Conservation (phyloP, 2,329 filamentous ascomycete genomes). For the Leptographium wingfieldii region DNA sequence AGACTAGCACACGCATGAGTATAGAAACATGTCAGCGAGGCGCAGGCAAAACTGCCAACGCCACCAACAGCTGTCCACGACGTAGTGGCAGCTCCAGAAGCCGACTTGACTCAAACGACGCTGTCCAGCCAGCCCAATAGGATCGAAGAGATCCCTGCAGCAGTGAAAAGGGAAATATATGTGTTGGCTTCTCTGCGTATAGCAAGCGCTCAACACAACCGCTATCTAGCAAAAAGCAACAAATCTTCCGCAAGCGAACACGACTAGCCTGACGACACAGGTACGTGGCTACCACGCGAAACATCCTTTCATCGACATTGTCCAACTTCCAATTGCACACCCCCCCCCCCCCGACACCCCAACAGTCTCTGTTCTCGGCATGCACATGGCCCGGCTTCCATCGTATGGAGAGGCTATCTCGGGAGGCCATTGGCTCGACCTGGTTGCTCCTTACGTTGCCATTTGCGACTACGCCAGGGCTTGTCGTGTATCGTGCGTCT, state of each 20-base stretch:
- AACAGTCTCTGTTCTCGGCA: background rate
- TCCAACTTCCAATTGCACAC: background rate
- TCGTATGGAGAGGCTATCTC: constrained; percentile 40
- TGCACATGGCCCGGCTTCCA: constrained; percentile 27
- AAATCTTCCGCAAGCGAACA: too few species aligned
- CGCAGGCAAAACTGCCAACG: too few species aligned
- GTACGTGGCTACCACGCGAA: background rate
- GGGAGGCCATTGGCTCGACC: constrained; percentile 33
- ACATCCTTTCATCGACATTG: background rate
- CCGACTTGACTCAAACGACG: background rate
- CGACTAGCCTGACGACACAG: too few species aligned
- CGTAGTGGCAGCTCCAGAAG: too few species aligned
- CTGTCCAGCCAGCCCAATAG: background rate
- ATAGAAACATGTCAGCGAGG: too few species aligned
- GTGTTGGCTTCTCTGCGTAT: background rate
- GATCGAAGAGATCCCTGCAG: background rate
- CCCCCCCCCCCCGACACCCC: background rate
- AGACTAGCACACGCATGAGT: too few species aligned
- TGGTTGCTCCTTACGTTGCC: constrained; percentile 33
- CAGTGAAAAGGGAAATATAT: background rate
- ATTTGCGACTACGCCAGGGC: constrained; percentile 29
- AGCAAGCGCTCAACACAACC: background rate
- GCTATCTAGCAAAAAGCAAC: too few species aligned
- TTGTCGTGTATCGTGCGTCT: constrained; percentile 35
- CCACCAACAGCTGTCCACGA: too few species aligned